Evolutionary conservation across 1,284 basidiomycete species (phyloP).

Genomic region (Psilocybe mexicana): DNA sequence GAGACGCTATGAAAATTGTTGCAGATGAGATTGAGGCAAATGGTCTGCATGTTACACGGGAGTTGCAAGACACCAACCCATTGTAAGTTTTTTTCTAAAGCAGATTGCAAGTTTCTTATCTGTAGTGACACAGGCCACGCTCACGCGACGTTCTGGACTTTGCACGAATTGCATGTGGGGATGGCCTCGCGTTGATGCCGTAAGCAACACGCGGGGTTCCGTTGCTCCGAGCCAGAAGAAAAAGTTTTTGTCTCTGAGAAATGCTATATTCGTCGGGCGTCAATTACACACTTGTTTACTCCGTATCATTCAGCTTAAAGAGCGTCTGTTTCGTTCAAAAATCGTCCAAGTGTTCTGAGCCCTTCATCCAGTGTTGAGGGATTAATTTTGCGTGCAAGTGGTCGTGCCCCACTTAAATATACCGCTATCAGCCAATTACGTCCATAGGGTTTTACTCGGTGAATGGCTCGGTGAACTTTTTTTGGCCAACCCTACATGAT

Average conservation of each 20-base stretch:
- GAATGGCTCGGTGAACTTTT: slow-evolving; percentile 61
- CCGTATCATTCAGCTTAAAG: slow-evolving; percentile 12
- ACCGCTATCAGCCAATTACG: slow-evolving; percentile 34
- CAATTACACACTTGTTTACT: slow-evolving; percentile 14
- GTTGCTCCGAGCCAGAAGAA: slow-evolving; percentile 40
- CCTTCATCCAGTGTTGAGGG: slow-evolving; percentile 2
- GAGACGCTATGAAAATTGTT: slow-evolving; percentile 52
- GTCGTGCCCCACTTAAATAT: slow-evolving; percentile 5
- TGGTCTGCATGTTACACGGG: slow-evolving; percentile 47
- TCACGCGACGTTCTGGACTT: slow-evolving; percentile 57
- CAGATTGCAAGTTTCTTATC: no score
- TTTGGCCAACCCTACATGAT: slow-evolving; percentile 27
- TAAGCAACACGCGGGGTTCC: slow-evolving; percentile 34
- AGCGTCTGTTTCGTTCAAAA: slow-evolving; percentile 8
- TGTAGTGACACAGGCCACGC: slow-evolving; percentile 31
- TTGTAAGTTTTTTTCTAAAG: slow-evolving; percentile 38
- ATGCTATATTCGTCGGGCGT: slow-evolving; percentile 22
- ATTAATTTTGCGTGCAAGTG: slow-evolving; percentile 9
- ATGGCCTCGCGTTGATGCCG: slow-evolving; percentile 55
- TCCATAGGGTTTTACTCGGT: slow-evolving; percentile 55
- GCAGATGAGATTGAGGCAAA: slow-evolving; percentile 59
- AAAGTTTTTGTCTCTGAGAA: slow-evolving; percentile 37
- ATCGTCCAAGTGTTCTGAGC: not conserved
- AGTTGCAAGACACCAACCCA: slow-evolving; percentile 41
- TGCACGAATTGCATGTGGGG: slow-evolving; percentile 50